Evolutionary conservation across 2,329 filamentous ascomycete species (phyloP).

Genomic region (Exophiala lecanii-corni): DNA sequence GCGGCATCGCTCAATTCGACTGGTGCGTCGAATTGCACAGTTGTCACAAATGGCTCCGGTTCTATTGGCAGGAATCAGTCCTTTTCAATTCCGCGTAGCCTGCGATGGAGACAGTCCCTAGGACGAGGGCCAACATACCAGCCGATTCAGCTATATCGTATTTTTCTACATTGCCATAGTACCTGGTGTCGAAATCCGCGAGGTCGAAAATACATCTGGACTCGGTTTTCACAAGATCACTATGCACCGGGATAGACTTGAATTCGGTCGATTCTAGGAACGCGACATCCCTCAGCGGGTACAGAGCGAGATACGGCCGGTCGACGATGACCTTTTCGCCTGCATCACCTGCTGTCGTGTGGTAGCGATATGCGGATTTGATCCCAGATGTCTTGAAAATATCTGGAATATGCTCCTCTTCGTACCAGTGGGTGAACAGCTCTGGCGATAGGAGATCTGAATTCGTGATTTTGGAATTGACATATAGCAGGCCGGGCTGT

Average conservation of each 20-base stretch:
- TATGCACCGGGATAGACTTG: background rate
- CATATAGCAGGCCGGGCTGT: background rate
- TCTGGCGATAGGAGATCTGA: background rate
- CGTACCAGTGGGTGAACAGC: background rate
- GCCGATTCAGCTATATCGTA: background rate
- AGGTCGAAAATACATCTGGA: background rate
- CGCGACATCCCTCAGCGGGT: background rate
- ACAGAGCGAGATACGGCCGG: background rate
- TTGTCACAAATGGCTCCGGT: background rate
- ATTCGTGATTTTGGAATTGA: background rate
- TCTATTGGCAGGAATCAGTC: background rate
- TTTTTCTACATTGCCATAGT: background rate
- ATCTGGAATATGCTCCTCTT: background rate
- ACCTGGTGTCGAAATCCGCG: background rate
- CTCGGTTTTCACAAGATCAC: background rate
- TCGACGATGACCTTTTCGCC: background rate
- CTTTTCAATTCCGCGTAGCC: too few relatives aligned
- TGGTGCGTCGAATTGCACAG: background rate
- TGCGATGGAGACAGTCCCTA: too few relatives aligned
- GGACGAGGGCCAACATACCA: too few relatives aligned
- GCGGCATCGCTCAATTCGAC: background rate
- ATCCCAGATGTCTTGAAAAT: background rate
- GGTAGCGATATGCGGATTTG: background rate
- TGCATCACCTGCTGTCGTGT: background rate
- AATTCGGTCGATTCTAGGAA: background rate